Conservation (phyloP, 108 stramenopile species). For the Skeletonema potamos region DNA sequence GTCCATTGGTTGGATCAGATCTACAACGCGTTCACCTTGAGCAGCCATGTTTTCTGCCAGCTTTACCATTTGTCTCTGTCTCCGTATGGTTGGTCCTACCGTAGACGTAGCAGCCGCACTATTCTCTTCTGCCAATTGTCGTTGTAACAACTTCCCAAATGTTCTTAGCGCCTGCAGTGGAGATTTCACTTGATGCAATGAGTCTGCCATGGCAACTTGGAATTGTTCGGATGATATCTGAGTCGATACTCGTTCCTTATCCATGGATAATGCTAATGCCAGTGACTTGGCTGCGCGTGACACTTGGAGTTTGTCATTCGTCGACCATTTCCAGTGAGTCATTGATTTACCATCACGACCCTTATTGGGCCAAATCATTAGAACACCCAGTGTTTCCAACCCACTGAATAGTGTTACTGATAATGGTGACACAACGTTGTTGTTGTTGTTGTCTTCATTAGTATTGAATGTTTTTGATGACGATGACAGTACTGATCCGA, state of each 20-base stretch:
- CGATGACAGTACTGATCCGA: slow-evolving; percentile 3
- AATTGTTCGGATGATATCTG: slow-evolving; percentile 54
- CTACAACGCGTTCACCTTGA: slow-evolving; percentile 83
- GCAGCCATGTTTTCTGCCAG: slow-evolving; percentile 71
- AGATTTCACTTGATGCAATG: slow-evolving; percentile 89
- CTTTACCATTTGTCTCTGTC: slow-evolving; percentile 53
- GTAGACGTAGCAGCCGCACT: background rate
- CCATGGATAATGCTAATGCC: slow-evolving; percentile 81
- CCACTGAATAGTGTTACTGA: slow-evolving; percentile 84
- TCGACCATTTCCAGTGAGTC: slow-evolving; percentile 55
- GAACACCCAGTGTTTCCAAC: slow-evolving; percentile 72
- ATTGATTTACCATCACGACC: slow-evolving; percentile 2
- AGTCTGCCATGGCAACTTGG: slow-evolving; percentile 64
- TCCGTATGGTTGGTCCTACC: slow-evolving; percentile 22
- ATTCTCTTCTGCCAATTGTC: slow-evolving; percentile 59
- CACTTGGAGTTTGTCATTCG: slow-evolving; percentile 66
- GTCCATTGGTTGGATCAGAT: slow-evolving; percentile 81
- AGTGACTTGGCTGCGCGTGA: slow-evolving; percentile 73
- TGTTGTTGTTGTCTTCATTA: background rate
- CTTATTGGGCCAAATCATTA: slow-evolving; percentile 22
- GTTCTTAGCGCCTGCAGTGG: slow-evolving; percentile 85
- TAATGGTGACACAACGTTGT: slow-evolving; percentile 28
- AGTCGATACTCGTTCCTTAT: slow-evolving; percentile 56
- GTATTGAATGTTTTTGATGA: background rate
- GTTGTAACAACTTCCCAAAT: slow-evolving; percentile 79